Evolutionary conservation across 345 rosid species (phyloP), one percentile per base, ranked within the genome.

Genomic region (Aegle marmelos): DNA sequence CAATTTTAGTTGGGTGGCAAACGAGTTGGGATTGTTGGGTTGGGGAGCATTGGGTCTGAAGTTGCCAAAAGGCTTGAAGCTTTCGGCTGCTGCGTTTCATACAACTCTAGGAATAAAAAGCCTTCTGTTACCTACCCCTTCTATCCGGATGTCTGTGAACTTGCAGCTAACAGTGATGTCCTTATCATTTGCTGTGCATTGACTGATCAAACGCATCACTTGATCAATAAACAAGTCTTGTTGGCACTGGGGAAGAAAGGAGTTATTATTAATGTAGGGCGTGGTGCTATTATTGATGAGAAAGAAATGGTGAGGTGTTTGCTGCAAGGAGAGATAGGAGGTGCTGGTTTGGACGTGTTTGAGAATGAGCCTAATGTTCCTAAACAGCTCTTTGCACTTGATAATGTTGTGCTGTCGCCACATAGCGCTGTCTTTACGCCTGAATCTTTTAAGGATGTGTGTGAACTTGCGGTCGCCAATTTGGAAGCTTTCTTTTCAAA

Each of bases 341-440:
- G 91, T 45, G 91, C 90, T 4, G 92, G 91, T 4, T 76, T 91
- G 81, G 92, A 91, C 75, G 94, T 89, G 70, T 88, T 85, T 68
- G 90, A 88, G 83, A 72, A 84, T 27, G 94, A 91, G 73, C 94
- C 90, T 30, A 6, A 64, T 62, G 84, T 89, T 79, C 90, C 90
- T 14, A 2, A 57, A 10, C 86, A 87, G 79, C 83, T 89, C n/a
- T 71, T 83, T 30, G 74, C 45, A 4, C 66, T 86, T 36, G 91
- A 86, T 9, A 89, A 88, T 48, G 86, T 88, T 13, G 88, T 89
- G n/a, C 11, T 88, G 73, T 80, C 57, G 22, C 57, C 57, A 17
- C 57, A 45, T 53, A 53, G 22, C 1, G 57, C 62, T 90, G 31
- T 83, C 90, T 0, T 87, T 89, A 83, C 92, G 0, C 79, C 87